These are phyloP conservation scores for Termitomyces sp. DNA, from an alignment of 768 basidiomycete species.

Conservation along the genomic window DNA sequence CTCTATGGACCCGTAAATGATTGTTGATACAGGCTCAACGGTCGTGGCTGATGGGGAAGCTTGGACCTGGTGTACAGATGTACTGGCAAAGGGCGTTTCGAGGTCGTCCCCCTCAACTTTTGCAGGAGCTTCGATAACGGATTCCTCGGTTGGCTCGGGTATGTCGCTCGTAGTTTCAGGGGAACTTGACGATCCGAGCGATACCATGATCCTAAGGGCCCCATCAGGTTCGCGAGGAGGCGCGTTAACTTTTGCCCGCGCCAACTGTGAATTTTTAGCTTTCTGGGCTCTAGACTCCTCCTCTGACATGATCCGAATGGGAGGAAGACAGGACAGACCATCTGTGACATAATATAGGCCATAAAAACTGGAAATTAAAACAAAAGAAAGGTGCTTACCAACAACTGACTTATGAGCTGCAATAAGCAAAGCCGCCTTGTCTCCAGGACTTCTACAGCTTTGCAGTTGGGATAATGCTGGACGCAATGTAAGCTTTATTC, in stretches of 20 bases:
- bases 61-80: neutral
- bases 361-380: neutral
- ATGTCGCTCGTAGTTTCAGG: neutral
- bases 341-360: conserved; percentile 35
- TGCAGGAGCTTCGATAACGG: neutral
- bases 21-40: conserved; percentile 2
- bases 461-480: conserved; percentile 34
- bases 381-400: conserved; percentile 40
- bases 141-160: neutral
- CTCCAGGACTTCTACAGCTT: conserved; percentile 49
- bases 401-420: conserved; percentile 82
- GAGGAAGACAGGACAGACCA: conserved; percentile 68
- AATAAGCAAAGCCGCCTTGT: conserved; percentile 79
- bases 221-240: conserved; percentile 18
- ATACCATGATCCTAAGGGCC: conserved; percentile 13
- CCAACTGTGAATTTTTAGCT: conserved; percentile 11
- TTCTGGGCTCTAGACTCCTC: conserved; percentile 27
- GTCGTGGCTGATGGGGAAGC: conserved; percentile 9
- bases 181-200: conserved; percentile 1
- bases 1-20: neutral
- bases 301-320: conserved; percentile 68
- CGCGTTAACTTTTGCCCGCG: conserved; percentile 8
- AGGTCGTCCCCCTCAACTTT: neutral
- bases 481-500: neutral
- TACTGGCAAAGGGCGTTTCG: conserved; percentile 1